Evolutionary conservation across 768 basidiomycete species (phyloP).

Genomic region (Butyriboletus loyo): DNA sequence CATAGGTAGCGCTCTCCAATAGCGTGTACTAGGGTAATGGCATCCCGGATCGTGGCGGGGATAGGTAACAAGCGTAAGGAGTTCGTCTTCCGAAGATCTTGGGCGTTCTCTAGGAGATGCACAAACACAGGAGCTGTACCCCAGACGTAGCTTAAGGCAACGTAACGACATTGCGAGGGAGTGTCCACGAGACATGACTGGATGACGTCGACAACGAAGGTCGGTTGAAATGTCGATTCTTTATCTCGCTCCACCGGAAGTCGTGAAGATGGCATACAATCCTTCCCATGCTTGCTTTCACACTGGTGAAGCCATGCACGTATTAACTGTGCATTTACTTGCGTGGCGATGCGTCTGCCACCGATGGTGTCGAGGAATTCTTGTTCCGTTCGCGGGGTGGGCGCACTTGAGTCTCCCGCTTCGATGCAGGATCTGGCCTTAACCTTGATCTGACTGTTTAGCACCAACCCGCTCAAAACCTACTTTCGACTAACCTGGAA

Average conservation of each 20-base stretch:
- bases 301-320: conserved; percentile 13
- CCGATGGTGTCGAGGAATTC: conserved; percentile 2
- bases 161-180: conserved; percentile 22
- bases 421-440: neutral
- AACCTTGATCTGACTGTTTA: neutral
- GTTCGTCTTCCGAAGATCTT: neutral
- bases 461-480: neutral
- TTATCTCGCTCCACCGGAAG: neutral
- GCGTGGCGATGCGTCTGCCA: conserved; percentile 4
- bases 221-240: neutral
- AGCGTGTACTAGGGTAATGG: conserved; percentile 16
- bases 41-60: conserved; percentile 23
- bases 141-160: conserved; percentile 25
- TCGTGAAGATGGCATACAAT: conserved; percentile 3
- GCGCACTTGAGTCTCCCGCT: neutral
- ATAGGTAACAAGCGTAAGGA: conserved; percentile 7
- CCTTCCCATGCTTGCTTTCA: conserved; percentile 9
- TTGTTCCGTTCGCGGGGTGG: neutral
- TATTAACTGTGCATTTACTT: conserved; percentile 8
- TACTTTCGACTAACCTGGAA: conserved; percentile 1
- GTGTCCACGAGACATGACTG: conserved; percentile 16
- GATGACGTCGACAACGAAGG: conserved; percentile 16
- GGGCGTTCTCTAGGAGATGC: conserved; percentile 7
- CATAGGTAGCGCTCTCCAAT: conserved; percentile 26
- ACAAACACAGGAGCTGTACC: conserved; percentile 9